A percentile compares a stretch with the other conserved stretches of the same genome.
These are phyloP conservation scores for Pistacia atlantica DNA, from an alignment of 345 rosid species.

Conservation along the genomic window DNA sequence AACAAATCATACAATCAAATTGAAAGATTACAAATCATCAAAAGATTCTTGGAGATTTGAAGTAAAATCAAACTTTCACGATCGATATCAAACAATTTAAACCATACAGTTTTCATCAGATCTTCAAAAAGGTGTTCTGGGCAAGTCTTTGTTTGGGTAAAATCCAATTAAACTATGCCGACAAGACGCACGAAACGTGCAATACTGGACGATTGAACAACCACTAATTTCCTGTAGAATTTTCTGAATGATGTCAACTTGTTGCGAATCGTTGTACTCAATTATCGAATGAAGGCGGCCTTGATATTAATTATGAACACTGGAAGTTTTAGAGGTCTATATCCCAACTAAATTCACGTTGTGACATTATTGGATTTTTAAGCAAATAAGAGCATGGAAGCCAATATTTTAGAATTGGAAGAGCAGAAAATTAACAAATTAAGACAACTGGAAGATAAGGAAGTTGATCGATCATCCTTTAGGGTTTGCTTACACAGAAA, in stretches of 20 bases:
- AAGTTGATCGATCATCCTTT: no score
- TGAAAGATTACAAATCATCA: background rate
- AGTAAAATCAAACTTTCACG: conserved; percentile 4
- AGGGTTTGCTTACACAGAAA: no score
- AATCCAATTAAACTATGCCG: conserved; percentile 2
- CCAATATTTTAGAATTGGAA: no score
- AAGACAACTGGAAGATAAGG: no score
- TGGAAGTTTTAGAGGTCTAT: no score
- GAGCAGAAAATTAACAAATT: no score
- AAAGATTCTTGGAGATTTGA: background rate
- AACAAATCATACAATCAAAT: background rate
- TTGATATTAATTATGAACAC: no score
- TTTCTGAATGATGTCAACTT: background rate
- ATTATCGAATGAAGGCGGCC: background rate
- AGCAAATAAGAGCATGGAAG: no score
- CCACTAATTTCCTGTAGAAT: background rate
- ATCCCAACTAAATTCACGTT: no score
- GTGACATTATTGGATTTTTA: no score
- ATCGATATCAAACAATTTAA: conserved; percentile 7
- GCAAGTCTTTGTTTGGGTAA: background rate
- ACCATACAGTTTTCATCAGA: background rate
- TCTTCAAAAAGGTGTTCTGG: background rate
- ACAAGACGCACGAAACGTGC: background rate
- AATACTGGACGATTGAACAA: background rate
- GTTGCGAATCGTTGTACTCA: background rate